A percentile compares a stretch with the other conserved stretches of the same genome.
phyloP scores from a whole-genome alignment of 2,329 filamentous ascomycete genomes.

The Talaromyces sp. region DNA sequence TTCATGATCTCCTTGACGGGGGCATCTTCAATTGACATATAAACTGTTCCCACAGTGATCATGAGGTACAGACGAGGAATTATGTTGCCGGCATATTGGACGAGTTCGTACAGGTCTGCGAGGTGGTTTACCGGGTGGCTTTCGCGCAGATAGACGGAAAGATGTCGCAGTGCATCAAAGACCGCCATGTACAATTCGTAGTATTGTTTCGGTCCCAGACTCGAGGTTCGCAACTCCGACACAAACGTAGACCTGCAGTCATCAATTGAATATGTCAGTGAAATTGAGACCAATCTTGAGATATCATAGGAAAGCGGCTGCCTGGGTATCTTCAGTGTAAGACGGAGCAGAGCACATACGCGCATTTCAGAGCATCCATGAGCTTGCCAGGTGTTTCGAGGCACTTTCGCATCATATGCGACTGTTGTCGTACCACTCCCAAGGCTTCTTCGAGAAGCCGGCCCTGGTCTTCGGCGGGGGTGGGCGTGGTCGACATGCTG shows the following conservation, averaged over 20 bases:
- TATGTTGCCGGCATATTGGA: slow-evolving; percentile 98
- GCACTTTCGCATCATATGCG: slow-evolving; percentile 93
- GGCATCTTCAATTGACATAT: slow-evolving; percentile 97
- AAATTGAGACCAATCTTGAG: not conserved
- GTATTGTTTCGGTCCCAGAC: slow-evolving; percentile 97
- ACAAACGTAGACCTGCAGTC: slow-evolving; percentile 81
- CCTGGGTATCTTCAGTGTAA: slow-evolving; percentile 20
- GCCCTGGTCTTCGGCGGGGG: slow-evolving; percentile 73
- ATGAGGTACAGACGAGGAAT: slow-evolving; percentile 95
- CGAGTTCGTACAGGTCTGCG: slow-evolving; percentile 94
- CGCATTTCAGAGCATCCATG: slow-evolving; percentile 99
- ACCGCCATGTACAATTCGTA: slow-evolving; percentile 99
- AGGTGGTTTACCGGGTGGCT: slow-evolving; percentile 97
- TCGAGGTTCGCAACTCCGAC: slow-evolving; percentile 96
- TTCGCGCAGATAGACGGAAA: slow-evolving; percentile 93
- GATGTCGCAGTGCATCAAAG: slow-evolving; percentile 93
- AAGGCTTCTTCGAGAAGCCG: slow-evolving; percentile 96
- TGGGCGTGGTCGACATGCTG: slow-evolving; percentile 52
- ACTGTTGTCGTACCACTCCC: slow-evolving; percentile 94
- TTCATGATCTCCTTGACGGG: slow-evolving; percentile 99
- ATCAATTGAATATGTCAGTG: slow-evolving; percentile 17
- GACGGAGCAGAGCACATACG: slow-evolving; percentile 57
- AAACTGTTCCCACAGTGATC: slow-evolving; percentile 98
- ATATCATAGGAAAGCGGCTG: slow-evolving; percentile 21
- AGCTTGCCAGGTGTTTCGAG: slow-evolving; percentile 96